Conservation (phyloP, 371 early-diverging fungal species). For the Vavraia culicis region DNA sequence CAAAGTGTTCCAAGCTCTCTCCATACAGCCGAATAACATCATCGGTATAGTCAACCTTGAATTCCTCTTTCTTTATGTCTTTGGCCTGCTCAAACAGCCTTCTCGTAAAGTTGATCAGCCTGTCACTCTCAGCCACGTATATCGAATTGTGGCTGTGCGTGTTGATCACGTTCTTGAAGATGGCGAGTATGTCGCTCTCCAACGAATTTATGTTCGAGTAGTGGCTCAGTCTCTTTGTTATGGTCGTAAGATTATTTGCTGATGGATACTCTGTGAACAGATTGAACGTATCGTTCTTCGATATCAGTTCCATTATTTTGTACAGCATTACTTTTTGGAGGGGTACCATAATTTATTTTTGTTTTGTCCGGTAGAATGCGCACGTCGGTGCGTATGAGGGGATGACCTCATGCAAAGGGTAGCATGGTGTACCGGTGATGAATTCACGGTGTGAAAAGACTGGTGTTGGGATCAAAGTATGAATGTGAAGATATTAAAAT, state of each 20-base stretch:
- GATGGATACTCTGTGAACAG: slow-evolving; percentile 10
- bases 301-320: slow-evolving; percentile 17
- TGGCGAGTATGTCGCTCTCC: slow-evolving; percentile 4
- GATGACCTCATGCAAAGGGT: neutral
- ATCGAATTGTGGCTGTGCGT: slow-evolving; percentile 2
- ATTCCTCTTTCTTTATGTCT: slow-evolving; percentile 1
- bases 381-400: neutral
- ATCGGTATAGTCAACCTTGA: slow-evolving; percentile 12
- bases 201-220: slow-evolving; percentile 7
- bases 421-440: neutral
- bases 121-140: slow-evolving; percentile 12
- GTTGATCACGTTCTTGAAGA: slow-evolving; percentile 8
- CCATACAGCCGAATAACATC: slow-evolving; percentile 13
- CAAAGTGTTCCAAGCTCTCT: slow-evolving; percentile 12
- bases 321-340: slow-evolving; percentile 5
- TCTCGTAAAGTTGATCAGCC: slow-evolving; percentile 13
- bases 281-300: slow-evolving; percentile 17
- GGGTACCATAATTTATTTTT: neutral
- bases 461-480: neutral
- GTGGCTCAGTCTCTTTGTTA: slow-evolving; percentile 2
- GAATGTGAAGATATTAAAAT: neutral
- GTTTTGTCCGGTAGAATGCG: neutral
- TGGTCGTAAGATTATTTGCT: slow-evolving; percentile 6
- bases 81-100: slow-evolving; percentile 19
- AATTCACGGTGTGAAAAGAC: neutral